Base-by-base conservation (phyloP, 495 filamentous ascomycete species). In the Xylaria palmicola region DNA sequence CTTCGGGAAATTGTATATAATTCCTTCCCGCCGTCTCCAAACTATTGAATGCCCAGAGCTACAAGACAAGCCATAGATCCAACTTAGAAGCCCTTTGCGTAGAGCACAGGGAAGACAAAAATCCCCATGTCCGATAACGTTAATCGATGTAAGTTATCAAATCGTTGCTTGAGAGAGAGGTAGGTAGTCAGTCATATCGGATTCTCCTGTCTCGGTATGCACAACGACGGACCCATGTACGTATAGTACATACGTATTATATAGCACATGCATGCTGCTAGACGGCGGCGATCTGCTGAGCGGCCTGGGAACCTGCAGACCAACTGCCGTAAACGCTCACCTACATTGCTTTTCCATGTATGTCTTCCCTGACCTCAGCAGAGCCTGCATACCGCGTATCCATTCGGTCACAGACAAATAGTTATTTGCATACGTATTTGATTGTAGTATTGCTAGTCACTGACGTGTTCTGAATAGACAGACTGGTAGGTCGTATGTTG, bases 281-380 rank as follows among this genome's bases (percentile, higher is more conserved):
- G 58, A 48, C 58, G 49, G 45, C 58, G 43, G 58, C 58, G 48
- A 60, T 60, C 58, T 60, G 59, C 58, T 41, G 47, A 44, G 40
- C 22, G 50, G 43, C 27, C 32, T 61, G 40, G 27, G 30, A 55
- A 47, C 29, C 49, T 36, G 40, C 27, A 44, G 37, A 41, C 36
- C 49, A 36, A 20, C 30, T 45, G 20, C 59, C 59, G 40, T 41
- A 61, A 61, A 61, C 50, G 49, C 59, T 54, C 59, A 54, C 59
- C 59, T 61, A 61, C 59, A 54, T 60, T 53, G 34, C 19, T 37
- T 50, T 19, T 56, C 9, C 39, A 44, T 22, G 39, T 44, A 32
- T 20, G 53, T 44, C 19, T n/a, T 30, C 27, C 26, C 29, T 9
- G 47, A n/a, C 47, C 29, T n/a, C 48, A 34, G 48, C 26, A n/a